phyloP scores from a whole-genome alignment of 352 stramenopile genomes.

The Thraustotheca clavata region DNA sequence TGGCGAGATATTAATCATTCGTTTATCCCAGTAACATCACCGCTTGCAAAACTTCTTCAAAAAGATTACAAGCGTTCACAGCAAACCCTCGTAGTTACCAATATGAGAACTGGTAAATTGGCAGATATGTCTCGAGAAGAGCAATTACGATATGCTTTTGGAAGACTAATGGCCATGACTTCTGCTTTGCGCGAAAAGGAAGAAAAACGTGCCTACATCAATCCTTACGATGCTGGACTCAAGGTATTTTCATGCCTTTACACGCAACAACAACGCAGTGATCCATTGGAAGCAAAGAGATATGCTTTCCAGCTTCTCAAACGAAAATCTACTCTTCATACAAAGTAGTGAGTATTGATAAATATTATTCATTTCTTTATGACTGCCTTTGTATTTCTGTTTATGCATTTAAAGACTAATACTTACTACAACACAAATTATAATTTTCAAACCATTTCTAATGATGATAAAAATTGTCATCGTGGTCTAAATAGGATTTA shows the following conservation, averaged over 20 bases:
- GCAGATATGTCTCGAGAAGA: neutral
- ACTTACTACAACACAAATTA: too few relatives aligned
- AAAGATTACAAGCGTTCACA: constrained; percentile 5
- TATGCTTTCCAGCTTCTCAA: constrained; percentile 15
- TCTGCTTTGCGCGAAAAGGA: constrained; percentile 4
- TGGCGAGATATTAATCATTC: neutral
- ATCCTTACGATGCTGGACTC: constrained; percentile 18
- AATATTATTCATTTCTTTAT: neutral
- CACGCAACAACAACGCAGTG: constrained; percentile 4
- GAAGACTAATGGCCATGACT: neutral
- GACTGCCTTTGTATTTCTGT: neutral
- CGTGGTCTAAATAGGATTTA: too few relatives aligned
- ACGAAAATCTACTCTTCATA: neutral
- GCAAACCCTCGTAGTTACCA: neutral
- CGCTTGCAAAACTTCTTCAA: neutral
- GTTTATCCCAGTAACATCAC: neutral
- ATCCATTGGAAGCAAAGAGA: neutral
- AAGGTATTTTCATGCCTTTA: constrained; percentile 21
- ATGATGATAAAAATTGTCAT: neutral
- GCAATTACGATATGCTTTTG: neutral
- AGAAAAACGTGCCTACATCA: constrained; percentile 17
- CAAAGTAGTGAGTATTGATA: neutral
- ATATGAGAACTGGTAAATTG: neutral
- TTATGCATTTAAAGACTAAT: too few relatives aligned
- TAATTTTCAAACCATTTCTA: too few relatives aligned